Percentiles rank a stretch among this genome's conserved stretches.
These are phyloP conservation scores for Mucuna pruriens DNA, from an alignment of 306 rosid genomes.

Conservation along the genomic window DNA sequence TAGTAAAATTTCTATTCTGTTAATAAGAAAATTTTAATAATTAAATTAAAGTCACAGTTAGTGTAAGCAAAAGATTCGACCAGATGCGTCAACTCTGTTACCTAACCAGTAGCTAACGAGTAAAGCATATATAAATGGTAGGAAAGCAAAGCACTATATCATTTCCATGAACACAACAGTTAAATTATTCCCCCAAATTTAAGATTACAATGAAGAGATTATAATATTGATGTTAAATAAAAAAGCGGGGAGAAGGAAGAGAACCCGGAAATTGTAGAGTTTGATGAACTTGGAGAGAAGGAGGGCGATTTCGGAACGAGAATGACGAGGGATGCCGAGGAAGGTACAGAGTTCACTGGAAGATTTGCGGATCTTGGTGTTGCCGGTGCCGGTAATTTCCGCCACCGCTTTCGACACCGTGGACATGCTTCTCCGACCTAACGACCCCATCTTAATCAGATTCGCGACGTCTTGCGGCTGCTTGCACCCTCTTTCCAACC, in stretches of 20 bases:
- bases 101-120: too few relatives aligned
- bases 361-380: slow-evolving; percentile 42
- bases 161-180: too few relatives aligned
- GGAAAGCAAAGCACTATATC: background rate
- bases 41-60: too few relatives aligned
- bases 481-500: background rate
- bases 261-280: slow-evolving; percentile 56
- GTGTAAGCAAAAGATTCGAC: too few relatives aligned
- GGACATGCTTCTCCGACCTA: slow-evolving; percentile 44
- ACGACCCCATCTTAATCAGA: background rate
- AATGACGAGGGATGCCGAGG: slow-evolving; percentile 50
- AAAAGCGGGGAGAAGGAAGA: background rate
- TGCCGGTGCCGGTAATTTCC: slow-evolving; percentile 36
- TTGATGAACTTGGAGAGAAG: slow-evolving; percentile 64
- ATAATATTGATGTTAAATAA: too few relatives aligned
- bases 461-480: background rate
- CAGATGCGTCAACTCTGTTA: too few relatives aligned
- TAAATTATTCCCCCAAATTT: background rate
- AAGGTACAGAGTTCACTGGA: slow-evolving; percentile 59
- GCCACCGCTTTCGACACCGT: slow-evolving; percentile 48
- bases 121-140: background rate
- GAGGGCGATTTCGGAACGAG: slow-evolving; percentile 57
- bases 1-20: too few relatives aligned
- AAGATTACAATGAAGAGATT: background rate
- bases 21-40: too few relatives aligned